Conservation (phyloP, 805 yeast genomes). For the Yueomyces sinensis region DNA sequence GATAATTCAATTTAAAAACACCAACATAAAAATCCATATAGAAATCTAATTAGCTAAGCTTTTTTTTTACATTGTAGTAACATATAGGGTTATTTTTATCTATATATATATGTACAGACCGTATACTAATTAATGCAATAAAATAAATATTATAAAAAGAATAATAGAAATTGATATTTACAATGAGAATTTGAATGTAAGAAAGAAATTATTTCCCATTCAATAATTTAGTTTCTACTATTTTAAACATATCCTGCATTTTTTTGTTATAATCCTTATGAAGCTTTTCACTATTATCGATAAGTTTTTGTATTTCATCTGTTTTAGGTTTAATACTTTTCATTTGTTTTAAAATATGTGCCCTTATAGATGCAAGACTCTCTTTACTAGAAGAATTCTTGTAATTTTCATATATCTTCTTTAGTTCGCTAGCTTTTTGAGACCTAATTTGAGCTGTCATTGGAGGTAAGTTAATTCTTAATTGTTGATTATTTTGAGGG, state of each 20-base stretch:
- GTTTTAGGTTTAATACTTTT: conserved; percentile 38
- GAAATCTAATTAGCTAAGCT: too few species aligned
- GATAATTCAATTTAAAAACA: too few species aligned
- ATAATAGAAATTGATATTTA: too few species aligned
- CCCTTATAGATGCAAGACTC: conserved; percentile 46
- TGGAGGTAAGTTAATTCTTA: conserved; percentile 65
- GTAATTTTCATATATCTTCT: conserved; percentile 51
- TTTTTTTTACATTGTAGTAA: too few species aligned
- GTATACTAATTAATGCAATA: too few species aligned
- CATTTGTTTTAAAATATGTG: conserved; percentile 41
- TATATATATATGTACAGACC: too few species aligned
- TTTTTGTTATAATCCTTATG: conserved; percentile 52
- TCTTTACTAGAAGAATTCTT: conserved; percentile 35
- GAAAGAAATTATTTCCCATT: neutral
- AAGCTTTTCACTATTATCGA: conserved; percentile 51
- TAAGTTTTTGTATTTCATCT: conserved; percentile 41
- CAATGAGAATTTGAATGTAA: too few species aligned
- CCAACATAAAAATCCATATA: too few species aligned
- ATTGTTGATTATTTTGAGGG: conserved; percentile 54
- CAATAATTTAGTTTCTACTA: conserved; percentile 32
- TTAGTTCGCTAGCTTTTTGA: conserved; percentile 45
- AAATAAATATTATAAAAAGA: too few species aligned
- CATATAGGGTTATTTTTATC: too few species aligned
- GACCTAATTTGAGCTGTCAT: conserved; percentile 52
- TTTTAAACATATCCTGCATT: conserved; percentile 41